Evolutionary conservation across 2,329 filamentous ascomycete species (phyloP).

Genomic region (Leptographium radiaticola): DNA sequence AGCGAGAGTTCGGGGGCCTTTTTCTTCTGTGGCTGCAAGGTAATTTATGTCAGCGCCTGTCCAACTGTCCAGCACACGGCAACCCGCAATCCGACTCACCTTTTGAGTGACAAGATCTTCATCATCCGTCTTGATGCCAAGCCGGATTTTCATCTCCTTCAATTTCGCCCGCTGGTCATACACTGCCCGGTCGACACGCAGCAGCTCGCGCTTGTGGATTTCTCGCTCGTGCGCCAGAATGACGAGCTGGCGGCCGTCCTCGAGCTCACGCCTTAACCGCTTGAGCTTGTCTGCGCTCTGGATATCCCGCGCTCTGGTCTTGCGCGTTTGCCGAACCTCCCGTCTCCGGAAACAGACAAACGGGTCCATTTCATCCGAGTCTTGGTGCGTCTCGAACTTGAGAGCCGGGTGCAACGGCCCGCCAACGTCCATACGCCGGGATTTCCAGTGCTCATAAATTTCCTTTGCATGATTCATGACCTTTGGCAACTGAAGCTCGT

Average conservation of each 20-base stretch:
- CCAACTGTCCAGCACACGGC: background rate
- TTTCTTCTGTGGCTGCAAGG: slow-evolving; percentile 52
- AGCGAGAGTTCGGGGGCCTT: slow-evolving; percentile 49
- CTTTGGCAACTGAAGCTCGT: slow-evolving; percentile 33
- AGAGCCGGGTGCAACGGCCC: slow-evolving; percentile 67
- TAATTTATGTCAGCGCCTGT: background rate
- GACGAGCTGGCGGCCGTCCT: slow-evolving; percentile 74
- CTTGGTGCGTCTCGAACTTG: slow-evolving; percentile 89
- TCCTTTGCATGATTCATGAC: slow-evolving; percentile 53
- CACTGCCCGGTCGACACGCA: slow-evolving; percentile 61
- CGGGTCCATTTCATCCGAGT: slow-evolving; percentile 89
- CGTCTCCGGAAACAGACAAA: slow-evolving; percentile 96
- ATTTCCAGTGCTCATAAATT: slow-evolving; percentile 84
- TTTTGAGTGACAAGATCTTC: slow-evolving; percentile 93
- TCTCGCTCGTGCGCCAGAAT: slow-evolving; percentile 70
- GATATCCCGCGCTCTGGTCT: slow-evolving; percentile 85
- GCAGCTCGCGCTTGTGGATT: slow-evolving; percentile 60
- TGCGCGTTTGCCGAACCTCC: slow-evolving; percentile 86
- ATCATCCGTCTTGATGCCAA: slow-evolving; percentile 84
- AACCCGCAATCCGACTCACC: slow-evolving; percentile 32
- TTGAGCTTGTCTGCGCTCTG: slow-evolving; percentile 92
- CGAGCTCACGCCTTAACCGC: slow-evolving; percentile 78
- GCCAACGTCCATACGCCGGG: slow-evolving; percentile 48
- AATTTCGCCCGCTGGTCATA: slow-evolving; percentile 74
- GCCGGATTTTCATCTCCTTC: slow-evolving; percentile 76